Base-by-base conservation (phyloP, 148 eudicot genomes). In the Euryodendron excelsum region DNA sequence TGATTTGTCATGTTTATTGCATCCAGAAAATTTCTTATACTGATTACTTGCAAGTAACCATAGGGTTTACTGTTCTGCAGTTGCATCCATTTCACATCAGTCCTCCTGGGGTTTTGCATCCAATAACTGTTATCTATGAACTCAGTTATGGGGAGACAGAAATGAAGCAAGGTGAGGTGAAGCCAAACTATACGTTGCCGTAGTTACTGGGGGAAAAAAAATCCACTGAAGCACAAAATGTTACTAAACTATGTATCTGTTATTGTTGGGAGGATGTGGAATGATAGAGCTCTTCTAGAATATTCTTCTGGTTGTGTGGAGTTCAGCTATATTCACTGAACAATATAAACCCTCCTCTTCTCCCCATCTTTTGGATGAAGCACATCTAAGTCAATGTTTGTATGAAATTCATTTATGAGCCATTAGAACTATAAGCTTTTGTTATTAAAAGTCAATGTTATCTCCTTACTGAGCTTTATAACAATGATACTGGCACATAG, bases 91-190 rank as follows among this genome's bases (percentile, higher is more conserved):
- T 85, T 82, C 97, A 96, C 85, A 93, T 93, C 84, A 81, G 83
- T 82, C 97, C 99, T 82, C 89, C 98, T 28, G 98, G 95, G 55
- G 64, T 96, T 79, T 67, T 87, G 67, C 94, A 88, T 83, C 99
- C 99, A 73, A 62, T 93, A 68, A 89, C 97, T 65, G 94, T 86
- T 61, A 76, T 88, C 34, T 93, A 93, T 83, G 99, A 96, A 69
- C 82, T 86, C 75, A 88, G 82, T 64, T 93, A 92, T 85, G 98
- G 99, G 64, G 99, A 96, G 87, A 91, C 89, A 50, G 98, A 96
- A 86, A 72, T 88, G 69, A 90, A 91, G 90, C 98, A 92, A 93
- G 98, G 99, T 96, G 81, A 58, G 64, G 65, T 52, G 64, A 61
- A 68, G n/a, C 45, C 56, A 12, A 78, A 66, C 63, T 30, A 33